Base-by-base conservation (phyloP, 805 yeast genomes). In the Lachancea kluyveri region DNA sequence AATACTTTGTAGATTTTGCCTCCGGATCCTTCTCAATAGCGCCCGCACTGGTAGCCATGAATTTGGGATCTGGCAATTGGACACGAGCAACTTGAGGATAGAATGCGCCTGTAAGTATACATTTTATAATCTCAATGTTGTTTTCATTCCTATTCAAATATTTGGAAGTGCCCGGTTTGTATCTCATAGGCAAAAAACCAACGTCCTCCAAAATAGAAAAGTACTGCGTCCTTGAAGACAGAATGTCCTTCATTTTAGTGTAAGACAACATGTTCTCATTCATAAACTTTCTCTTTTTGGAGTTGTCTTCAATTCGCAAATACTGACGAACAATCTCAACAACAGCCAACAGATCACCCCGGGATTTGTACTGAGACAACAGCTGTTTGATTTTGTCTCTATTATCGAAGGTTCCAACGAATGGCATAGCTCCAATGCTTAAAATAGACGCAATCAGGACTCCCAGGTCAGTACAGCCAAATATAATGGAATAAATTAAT, bases 11-110 rank as follows among this genome's bases (percentile, higher is more conserved):
- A 37, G 68, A 64, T 35, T 67, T 70, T 2, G 88, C 82, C 48
- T 88, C 96, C 0, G 87, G 83, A 46, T 88, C 95, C n/a, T 75
- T 67, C 33, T 83, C 88, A 26, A 90, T 69, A 0, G 96, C 72
- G 14, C 98, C 98, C 0, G 77, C 68, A 20, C 78, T 62, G 1
- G 85, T 74, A 21, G 77, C 70, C 26, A 75, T 60, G 52, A 62
- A 90, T 48, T 82, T 84, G 3, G 88, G 74, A 39, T 85, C 87
- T 0, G 97, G 96, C 13, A 74, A 62, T 46, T 81, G 86, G 3
- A 86, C 83, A 40, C 85, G 67, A 0, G 92, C 88, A 20, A 86
- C 64, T 34, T 82, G 80, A 0, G 97, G 97, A 47, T 80, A 83
- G 45, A 79, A 73, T 0, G 95, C 70, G 3, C 94, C 94, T 0